Base-by-base conservation (phyloP, 1,284 basidiomycete genomes). In the Cutaneotrichosporon sp. region DNA sequence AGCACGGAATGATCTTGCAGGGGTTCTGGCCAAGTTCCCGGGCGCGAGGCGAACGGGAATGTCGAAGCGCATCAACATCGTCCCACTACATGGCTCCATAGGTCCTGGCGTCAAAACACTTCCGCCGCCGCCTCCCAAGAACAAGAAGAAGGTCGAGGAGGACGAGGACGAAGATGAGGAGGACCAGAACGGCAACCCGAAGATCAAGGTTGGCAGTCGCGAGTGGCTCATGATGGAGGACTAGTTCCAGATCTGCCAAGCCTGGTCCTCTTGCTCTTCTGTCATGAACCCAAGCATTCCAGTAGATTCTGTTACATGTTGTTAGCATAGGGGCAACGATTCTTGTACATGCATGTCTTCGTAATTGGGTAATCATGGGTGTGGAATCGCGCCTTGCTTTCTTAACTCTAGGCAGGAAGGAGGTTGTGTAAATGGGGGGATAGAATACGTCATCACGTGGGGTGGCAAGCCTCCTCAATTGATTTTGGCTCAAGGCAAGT, bases 211-310 rank as follows among this genome's bases (percentile, higher is more conserved):
- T 46, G 68, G 50, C 13, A 74, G 70, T 65, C 67, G 71, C n/a
- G 74, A 78, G 62, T 78, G 76, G 76, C 76, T 69, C 46, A 78
- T 78, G 76, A 69, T 76, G 63, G 76, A 78, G 58, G 74, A 78
- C 63, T 77, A 57, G 57, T 8, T 30, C 22, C 31, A 2, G 51
- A 32, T 53, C 14, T 53, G 31, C n/a, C 31, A 11, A 16, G 3
- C 30, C 30, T 53, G 14, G 32, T 22, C 31, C 8, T 55, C 18
- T 7, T 8, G 42, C 42, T 8, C 18, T 18, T 5, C 49, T 4
- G 22, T 49, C 13, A 9, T 49, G 13, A n/a, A 9, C 47, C 26
- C 22, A 22, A 26, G 40, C 40, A 42, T 42, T 13, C 40, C 40
- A 18, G 18, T 46, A 46, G 42, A 46, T n/a, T 46, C 42, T 18